Evolutionary conservation across 2,329 filamentous ascomycete species (phyloP), one percentile per base, ranked within the genome.

Genomic region (Raffaelea arxii): DNA sequence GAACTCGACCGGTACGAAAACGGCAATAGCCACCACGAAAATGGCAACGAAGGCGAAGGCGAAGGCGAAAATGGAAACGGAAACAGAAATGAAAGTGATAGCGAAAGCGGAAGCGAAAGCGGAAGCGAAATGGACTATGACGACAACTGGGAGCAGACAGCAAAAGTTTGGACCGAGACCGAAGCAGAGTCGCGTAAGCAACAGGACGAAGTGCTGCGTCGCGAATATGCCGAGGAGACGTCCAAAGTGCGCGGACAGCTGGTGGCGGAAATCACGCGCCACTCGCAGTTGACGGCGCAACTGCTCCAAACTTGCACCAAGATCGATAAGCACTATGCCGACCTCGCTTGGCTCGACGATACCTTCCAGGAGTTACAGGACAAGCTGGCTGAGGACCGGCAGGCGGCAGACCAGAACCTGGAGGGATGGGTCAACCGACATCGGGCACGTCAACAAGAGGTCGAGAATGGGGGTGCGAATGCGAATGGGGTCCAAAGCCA

Each of bases 151-250:
- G n/a, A n/a, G n/a, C n/a, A n/a, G n/a, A n/a, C n/a, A n/a, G n/a
- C n/a, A n/a, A n/a, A n/a, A n/a, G n/a, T 41, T 14, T 70, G 69
- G 58, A 59, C 63, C 27, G 60, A 64, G 27, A 56, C 72, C 21
- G 61, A 66, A 49, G 52, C 54, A 32, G 59, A 64, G 14, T 64
- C 61, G 49, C 56, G 55, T 52, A 37, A 37, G 3, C 51, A 54
- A 12, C 55, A 63, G 44, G 58, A 69, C 12, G 49, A 54, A 21
- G 50, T 50, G 4, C 54, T 68, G 18, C 59, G 64, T 23, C 54
- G 59, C 23, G 59, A 64, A 16, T 63, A 62, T 43, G 53, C 57
- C 21, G 51, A 54, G 6, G 56, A 62, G 43, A 58, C 58, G 12
- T 50, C 57, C 1, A 53, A 56, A 14, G 52, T 62, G 11, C 57